Evolutionary conservation across 1,284 basidiomycete species (phyloP).

Genomic region (Chalciporus sp.): DNA sequence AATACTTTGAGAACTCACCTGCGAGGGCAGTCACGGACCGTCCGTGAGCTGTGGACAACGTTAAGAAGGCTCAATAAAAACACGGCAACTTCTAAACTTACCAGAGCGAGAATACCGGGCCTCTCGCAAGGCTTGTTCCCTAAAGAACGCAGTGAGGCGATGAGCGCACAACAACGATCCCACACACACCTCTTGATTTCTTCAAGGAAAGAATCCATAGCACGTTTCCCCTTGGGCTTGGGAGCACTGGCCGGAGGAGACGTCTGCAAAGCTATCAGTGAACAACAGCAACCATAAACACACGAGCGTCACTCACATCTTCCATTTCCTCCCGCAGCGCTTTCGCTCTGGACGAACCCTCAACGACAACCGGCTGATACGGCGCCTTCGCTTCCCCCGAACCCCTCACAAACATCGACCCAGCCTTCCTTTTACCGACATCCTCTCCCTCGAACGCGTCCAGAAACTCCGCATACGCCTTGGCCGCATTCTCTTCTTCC

Average conservation of each 20-base stretch:
- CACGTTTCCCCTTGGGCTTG: constrained; percentile 85
- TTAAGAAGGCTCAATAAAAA: neutral
- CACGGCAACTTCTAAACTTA: constrained; percentile 34
- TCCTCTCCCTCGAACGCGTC: constrained; percentile 83
- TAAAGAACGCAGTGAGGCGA: constrained; percentile 34
- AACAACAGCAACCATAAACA: neutral
- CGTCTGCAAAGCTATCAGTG: constrained; percentile 37
- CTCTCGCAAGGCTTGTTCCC: constrained; percentile 91
- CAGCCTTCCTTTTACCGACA: constrained; percentile 51
- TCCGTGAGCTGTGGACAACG: constrained; percentile 40
- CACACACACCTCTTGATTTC: constrained; percentile 83
- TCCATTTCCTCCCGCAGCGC: constrained; percentile 39
- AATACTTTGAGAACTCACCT: constrained; percentile 20
- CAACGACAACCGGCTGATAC: constrained; percentile 47
- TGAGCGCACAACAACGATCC: neutral
- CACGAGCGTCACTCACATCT: constrained; percentile 23
- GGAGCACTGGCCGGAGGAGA: constrained; percentile 54
- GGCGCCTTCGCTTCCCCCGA: constrained; percentile 51
- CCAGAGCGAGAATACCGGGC: constrained; percentile 75
- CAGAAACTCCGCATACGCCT: constrained; percentile 85
- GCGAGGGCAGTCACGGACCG: constrained; percentile 86
- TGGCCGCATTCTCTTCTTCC: constrained; percentile 78
- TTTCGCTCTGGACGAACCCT: constrained; percentile 31
- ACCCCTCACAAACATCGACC: constrained; percentile 75
- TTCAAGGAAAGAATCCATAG: constrained; percentile 92